These are phyloP conservation scores for Edaphochlamys debaryana DNA, from an alignment of 139 green algal species.

Conservation along the genomic window DNA sequence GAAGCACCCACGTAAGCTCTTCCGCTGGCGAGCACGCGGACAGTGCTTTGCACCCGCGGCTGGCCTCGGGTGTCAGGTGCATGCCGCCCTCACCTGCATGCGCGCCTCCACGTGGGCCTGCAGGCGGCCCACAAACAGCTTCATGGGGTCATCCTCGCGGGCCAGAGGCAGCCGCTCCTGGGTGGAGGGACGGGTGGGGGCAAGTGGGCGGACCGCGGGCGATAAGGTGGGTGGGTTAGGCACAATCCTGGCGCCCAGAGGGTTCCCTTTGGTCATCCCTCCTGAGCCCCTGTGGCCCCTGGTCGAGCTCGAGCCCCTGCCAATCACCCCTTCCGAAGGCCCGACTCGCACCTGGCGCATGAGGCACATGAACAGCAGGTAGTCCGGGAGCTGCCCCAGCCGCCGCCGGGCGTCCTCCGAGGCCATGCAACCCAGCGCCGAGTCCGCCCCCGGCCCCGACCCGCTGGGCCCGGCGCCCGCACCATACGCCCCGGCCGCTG, in stretches of 20 bases:
- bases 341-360: conserved; percentile 22
- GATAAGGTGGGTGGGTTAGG: too few relatives aligned
- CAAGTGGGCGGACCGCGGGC: too few relatives aligned
- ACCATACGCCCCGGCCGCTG: not conserved
- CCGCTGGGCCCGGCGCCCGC: not conserved
- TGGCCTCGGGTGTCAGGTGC: too few relatives aligned
- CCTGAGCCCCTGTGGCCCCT: too few relatives aligned
- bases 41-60: too few relatives aligned
- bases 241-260: too few relatives aligned
- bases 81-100: conserved; percentile 33
- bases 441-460: not conserved
- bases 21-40: too few relatives aligned
- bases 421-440: not conserved
- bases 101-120: conserved; percentile 27
- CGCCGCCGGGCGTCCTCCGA: not conserved
- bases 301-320: too few relatives aligned
- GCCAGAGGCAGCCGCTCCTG: conserved; percentile 47
- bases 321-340: too few relatives aligned
- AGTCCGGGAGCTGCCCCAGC: conserved; percentile 13
- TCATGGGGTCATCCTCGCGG: conserved; percentile 48
- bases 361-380: conserved; percentile 38
- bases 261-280: too few relatives aligned
- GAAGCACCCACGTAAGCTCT: too few relatives aligned
- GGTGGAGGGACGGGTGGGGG: not conserved
- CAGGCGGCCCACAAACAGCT: conserved; percentile 41